Evolutionary conservation across 177 flowering plant genomes (phyloP), one percentile per base, ranked within the genome.

Genomic region (Vitis hybrid): DNA sequence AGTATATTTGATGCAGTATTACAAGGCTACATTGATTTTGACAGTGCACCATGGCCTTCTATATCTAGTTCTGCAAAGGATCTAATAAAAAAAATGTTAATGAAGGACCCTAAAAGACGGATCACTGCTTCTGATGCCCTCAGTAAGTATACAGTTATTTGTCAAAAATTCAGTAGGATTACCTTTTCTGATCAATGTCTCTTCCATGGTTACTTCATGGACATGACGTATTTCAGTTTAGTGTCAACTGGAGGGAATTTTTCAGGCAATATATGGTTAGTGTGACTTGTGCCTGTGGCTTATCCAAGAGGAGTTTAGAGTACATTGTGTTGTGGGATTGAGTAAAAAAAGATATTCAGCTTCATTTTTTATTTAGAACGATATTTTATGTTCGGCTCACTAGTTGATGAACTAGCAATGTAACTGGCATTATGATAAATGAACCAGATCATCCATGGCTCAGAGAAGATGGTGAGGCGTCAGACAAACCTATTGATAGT

Each of bases 381-480:
- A 38, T 38, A 5, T 38, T 38, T 38, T 8, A 1, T 38, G 47
- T 4, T 38, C 47, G 1, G 9, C 47, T 38, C 47, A 8, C 47
- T 38, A 8, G 47, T 38, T 38, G 47, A 38, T 38, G 47, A 38
- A 38, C 47, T 9, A 13, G 18, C 15, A 50, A 66, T 50, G 50
- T 69, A 38, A 53, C 62, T 55, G 19, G 12, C 20, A 15, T 11
- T 53, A 20, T 72, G 28, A 54, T 72, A 20, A 76, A 38, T 78
- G 80, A 82, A 72, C 50, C 86, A 95, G 99, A 86, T 47, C 97
- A 95, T 84, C 90, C 93, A 58, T 95, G 99, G 99, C 67, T 95
- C 69, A 88, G 78, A 76, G 82, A 78, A 79, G 93, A 71, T 51
- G 93, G 95, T 13, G 92, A 78, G 66, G 93, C 90, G 67, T 86